phyloP scores from a whole-genome alignment of 768 basidiomycete genomes.

The Leccinum boreale region DNA sequence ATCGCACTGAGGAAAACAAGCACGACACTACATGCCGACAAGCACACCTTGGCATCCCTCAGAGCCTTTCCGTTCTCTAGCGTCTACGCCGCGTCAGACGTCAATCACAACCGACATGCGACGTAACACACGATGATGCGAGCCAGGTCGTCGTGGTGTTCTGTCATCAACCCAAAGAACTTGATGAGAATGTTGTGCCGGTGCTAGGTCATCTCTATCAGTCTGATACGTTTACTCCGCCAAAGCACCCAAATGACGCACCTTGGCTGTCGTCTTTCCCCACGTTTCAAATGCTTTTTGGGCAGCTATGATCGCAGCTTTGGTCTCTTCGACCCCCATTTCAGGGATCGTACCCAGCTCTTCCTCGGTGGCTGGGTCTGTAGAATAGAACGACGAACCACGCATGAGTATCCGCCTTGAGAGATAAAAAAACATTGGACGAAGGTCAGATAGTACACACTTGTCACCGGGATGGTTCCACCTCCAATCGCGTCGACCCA shows the following conservation, averaged over 20 bases:
- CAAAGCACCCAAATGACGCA: constrained; percentile 26
- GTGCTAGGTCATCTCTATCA: constrained; percentile 39
- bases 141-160: constrained; percentile 83
- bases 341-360: constrained; percentile 86
- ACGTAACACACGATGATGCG: constrained; percentile 69
- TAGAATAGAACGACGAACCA: background rate
- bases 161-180: constrained; percentile 73
- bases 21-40: background rate
- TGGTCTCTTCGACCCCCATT: constrained; percentile 82
- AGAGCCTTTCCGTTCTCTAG: constrained; percentile 95
- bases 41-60: constrained; percentile 67
- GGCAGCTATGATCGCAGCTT: constrained; percentile 82
- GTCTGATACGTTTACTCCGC: background rate
- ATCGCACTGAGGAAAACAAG: background rate
- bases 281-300: constrained; percentile 77
- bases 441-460: constrained; percentile 41
- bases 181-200: constrained; percentile 84
- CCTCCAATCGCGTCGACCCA: constrained; percentile 81
- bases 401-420: background rate
- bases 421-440: background rate
- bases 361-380: constrained; percentile 87
- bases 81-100: constrained; percentile 48
- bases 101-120: background rate
- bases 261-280: constrained; percentile 87
- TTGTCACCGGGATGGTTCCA: constrained; percentile 68